A percentile compares a stretch with the other conserved stretches of the same genome.
These are phyloP conservation scores for Cerioporus squamosus DNA, from an alignment of 1,284 basidiomycete genomes.

Conservation along the genomic window DNA sequence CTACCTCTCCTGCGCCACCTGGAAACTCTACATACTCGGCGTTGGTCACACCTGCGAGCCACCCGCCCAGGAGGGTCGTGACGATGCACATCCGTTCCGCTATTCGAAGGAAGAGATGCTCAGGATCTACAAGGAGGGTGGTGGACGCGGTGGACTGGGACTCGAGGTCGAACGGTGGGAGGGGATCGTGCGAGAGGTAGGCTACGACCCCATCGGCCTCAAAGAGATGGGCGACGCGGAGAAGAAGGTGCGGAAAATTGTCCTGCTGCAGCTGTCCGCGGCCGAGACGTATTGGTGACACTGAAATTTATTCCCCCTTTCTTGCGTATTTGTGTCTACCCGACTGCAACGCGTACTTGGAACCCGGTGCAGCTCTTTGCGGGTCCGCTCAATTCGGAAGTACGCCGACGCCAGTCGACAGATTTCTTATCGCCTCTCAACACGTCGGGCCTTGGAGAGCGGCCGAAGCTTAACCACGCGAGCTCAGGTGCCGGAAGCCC, in stretches of 20 bases:
- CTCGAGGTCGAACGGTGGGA: slow-evolving; percentile 88
- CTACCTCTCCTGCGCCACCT: slow-evolving; percentile 45
- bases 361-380: slow-evolving; percentile 60
- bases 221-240: slow-evolving; percentile 84
- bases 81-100: slow-evolving; percentile 78
- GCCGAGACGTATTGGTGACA: slow-evolving; percentile 1
- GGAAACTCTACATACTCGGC: slow-evolving; percentile 80
- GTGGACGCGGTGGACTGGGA: slow-evolving; percentile 73
- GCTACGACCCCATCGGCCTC: slow-evolving; percentile 73
- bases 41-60: slow-evolving; percentile 62
- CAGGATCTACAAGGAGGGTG: slow-evolving; percentile 81
- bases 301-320: slow-evolving; percentile 13
- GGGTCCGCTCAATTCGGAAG: slow-evolving; percentile 77
- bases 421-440: slow-evolving; percentile 66
- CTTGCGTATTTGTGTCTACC: not conserved
- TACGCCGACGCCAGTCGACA: slow-evolving; percentile 78
- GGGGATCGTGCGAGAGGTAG: slow-evolving; percentile 80
- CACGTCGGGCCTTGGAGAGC: slow-evolving; percentile 54
- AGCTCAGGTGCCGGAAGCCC: slow-evolving; percentile 56
- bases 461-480: slow-evolving; percentile 58
- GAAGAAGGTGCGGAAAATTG: slow-evolving; percentile 73
- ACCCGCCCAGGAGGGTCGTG: slow-evolving; percentile 55
- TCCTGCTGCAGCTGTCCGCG: slow-evolving; percentile 3
- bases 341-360: not conserved
- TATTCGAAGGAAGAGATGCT: slow-evolving; percentile 88